A percentile compares a stretch with the other conserved stretches of the same genome.
Evolutionary conservation across 768 basidiomycete species (phyloP).

Genomic region (Tricholoma bakamatsutake): DNA sequence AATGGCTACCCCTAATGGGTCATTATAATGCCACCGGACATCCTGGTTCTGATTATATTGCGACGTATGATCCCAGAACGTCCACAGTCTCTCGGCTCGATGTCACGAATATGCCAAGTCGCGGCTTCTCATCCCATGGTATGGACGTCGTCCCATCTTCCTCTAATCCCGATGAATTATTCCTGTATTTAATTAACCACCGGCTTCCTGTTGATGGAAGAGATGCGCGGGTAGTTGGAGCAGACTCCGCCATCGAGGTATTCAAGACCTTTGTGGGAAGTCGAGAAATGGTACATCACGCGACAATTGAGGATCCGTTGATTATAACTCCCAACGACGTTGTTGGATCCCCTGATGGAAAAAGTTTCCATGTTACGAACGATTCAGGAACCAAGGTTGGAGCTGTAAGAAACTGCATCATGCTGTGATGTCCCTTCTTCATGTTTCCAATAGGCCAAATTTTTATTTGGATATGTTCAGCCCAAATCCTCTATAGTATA

Average conservation of each 20-base stretch:
- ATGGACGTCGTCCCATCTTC: conserved; percentile 61
- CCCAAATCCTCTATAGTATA: conserved; percentile 49
- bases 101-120: conserved; percentile 27
- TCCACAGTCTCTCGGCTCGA: conserved; percentile 39
- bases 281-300: conserved; percentile 42
- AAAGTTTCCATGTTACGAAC: conserved; percentile 67
- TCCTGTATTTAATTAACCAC: conserved; percentile 70
- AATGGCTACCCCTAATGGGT: conserved; percentile 45
- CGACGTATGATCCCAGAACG: conserved; percentile 49
- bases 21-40: conserved; percentile 33
- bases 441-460: conserved; percentile 6
- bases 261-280: conserved; percentile 49
- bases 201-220: conserved; percentile 40
- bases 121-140: conserved; percentile 54
- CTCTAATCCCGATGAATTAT: conserved; percentile 42
- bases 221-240: conserved; percentile 42
- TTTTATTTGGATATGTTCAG: conserved; percentile 22
- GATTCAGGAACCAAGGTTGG: conserved; percentile 53
- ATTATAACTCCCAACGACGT: conserved; percentile 69
- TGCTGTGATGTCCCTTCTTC: not conserved
- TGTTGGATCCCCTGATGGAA: conserved; percentile 58
- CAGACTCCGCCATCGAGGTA: conserved; percentile 67
- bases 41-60: conserved; percentile 48
- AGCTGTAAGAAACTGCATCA: conserved; percentile 31
- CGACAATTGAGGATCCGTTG: conserved; percentile 49